Conservation (phyloP, 2,329 filamentous ascomycete species). For the Amauroascus verrucosus region DNA sequence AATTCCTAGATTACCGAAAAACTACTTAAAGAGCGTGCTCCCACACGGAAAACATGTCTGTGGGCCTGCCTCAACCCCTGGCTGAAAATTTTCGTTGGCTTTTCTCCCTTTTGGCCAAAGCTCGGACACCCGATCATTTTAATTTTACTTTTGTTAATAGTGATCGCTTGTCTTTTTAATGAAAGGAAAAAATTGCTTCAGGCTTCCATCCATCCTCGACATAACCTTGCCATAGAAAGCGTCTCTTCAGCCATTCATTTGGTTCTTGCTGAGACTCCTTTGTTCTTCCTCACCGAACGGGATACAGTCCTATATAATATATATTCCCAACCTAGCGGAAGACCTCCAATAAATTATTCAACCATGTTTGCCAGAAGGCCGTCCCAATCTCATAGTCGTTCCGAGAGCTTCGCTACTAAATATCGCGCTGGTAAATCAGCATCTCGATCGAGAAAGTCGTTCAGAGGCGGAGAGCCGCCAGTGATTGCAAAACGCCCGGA, state of each 20-base stretch:
- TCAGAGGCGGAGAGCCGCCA: slow-evolving; percentile 19
- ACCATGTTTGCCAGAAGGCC: slow-evolving; percentile 17
- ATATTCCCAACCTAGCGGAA: not conserved
- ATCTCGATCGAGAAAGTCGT: slow-evolving; percentile 21
- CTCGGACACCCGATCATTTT: not conserved
- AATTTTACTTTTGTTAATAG: not conserved
- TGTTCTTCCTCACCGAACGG: too few species aligned
- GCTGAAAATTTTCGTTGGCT: slow-evolving; percentile 5
- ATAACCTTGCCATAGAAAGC: not conserved
- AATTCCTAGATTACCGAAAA: not conserved
- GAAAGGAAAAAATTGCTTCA: not conserved
- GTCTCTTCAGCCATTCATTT: slow-evolving; percentile 2
- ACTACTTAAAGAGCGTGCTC: slow-evolving; percentile 1
- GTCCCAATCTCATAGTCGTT: slow-evolving; percentile 19
- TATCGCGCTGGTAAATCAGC: slow-evolving; percentile 23
- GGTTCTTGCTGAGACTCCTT: not conserved
- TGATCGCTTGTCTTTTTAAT: not conserved
- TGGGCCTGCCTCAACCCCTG: not conserved
- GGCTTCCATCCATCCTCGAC: not conserved
- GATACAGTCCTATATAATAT: not conserved
- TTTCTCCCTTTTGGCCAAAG: not conserved
- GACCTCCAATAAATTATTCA: too few species aligned
- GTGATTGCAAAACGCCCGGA: slow-evolving; percentile 22
- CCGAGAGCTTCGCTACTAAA: slow-evolving; percentile 23
- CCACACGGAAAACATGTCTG: slow-evolving; percentile 3